phyloP scores from a whole-genome alignment of 1,284 basidiomycete genomes.

The Trichosporon sp. region DNA sequence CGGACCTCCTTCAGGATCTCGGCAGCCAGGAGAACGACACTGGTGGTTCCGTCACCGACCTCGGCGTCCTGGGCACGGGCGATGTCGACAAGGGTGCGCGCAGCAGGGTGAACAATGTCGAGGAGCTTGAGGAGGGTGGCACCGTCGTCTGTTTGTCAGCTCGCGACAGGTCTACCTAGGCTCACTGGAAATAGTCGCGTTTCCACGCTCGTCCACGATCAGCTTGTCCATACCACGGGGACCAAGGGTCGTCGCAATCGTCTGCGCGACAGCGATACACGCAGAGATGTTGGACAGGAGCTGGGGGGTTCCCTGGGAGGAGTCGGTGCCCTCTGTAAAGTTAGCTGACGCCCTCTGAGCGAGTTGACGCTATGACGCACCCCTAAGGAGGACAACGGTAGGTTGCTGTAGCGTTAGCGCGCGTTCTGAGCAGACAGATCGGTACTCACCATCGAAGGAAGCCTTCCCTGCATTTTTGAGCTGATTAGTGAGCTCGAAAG shows the following conservation, averaged over 20 bases:
- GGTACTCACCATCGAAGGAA: conserved; percentile 46
- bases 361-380: conserved; percentile 27
- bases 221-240: conserved; percentile 99
- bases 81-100: conserved; percentile 93
- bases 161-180: neutral
- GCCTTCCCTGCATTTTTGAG: conserved; percentile 42
- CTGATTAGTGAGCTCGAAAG: conserved; percentile 7
- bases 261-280: conserved; percentile 84
- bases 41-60: conserved; percentile 97
- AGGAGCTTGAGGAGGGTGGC: conserved; percentile 95
- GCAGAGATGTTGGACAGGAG: conserved; percentile 94
- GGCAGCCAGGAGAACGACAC: conserved; percentile 87
- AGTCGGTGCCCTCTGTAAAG: conserved; percentile 81
- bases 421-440: neutral
- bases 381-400: conserved; percentile 80
- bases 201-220: conserved; percentile 79
- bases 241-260: conserved; percentile 90
- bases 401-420: conserved; percentile 65
- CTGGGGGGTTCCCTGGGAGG: conserved; percentile 91
- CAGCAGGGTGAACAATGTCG: conserved; percentile 96
- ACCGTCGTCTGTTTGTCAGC: conserved; percentile 65
- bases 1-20: conserved; percentile 92
- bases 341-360: conserved; percentile 1
- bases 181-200: conserved; percentile 86
- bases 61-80: conserved; percentile 97